Evolutionary conservation across 2,329 filamentous ascomycete genomes (phyloP), one percentile per base, ranked within the genome.

Genomic region (Hymenoscyphus scutula): DNA sequence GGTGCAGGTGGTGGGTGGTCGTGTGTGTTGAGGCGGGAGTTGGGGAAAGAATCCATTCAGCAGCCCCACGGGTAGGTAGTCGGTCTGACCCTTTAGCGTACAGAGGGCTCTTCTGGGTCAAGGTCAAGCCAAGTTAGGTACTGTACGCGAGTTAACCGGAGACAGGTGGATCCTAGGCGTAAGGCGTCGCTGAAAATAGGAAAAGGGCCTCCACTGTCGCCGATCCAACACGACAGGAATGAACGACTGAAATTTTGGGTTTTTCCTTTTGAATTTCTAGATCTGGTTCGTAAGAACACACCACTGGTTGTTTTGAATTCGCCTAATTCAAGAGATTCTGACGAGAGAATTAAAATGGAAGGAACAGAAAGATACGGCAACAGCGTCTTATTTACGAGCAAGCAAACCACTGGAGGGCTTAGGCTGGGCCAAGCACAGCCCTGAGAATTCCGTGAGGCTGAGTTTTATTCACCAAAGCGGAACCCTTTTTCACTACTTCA

Each of bases 151-250:
- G 27, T 23, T 29, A n/a, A 15, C 53, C 7, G 53, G 30, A n/a
- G 53, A 11, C 29, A 19, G 13, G 53, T 54, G 53, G 29, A 10
- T n/a, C 30, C 27, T 7, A 32, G 25, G 29, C 53, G 53, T 54
- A 54, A 54, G 53, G 53, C 53, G 53, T 32, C 29, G 45, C 45
- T 51, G 45, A 51, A 51, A 51, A 48, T 48, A 48, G 41, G 41
- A 19, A 23, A n/a, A n/a, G n/a, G 10, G 19, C 45, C 45, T n/a
- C n/a, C n/a, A n/a, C n/a, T 51, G 45, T 51, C 6, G 45, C 13
- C 45, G 45, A 51, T 51, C 45, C 45, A 51, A 51, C 45, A 51
- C 45, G 25, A 3, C 19, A 23, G 19, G 19, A 7, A 19, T 19
- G 10, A 51, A 23, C n/a, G 13, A 51, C 11, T 6, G 19, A 25